Base-by-base conservation (phyloP, 2,329 filamentous ascomycete species). In the Colletotrichum viniferum region DNA sequence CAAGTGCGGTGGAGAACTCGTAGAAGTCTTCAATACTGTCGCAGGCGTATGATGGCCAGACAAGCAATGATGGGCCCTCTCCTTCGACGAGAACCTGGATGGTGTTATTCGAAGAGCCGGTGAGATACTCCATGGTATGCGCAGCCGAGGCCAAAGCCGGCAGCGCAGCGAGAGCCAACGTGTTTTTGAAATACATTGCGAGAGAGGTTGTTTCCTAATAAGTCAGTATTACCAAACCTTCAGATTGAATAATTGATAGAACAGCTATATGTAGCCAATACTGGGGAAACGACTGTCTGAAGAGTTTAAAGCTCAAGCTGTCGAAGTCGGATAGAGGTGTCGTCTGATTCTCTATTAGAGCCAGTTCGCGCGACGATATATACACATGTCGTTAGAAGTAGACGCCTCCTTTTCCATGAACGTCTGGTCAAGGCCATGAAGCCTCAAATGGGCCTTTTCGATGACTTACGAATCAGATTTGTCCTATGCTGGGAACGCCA, bases 161-260 rank as follows among this genome's bases (percentile, higher is more conserved):
- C 55, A 58, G 14, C 13, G 55, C 26, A 24, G 24, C 24, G 2
- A 58, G 21, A 18, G 55, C 55, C 24, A 58, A 13, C 1, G 55
- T 28, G 7, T 16, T 16, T 58, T 28, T 58, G 55, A 58, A 14
- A 4, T 58, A 12, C 55, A 58, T 58, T 21, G 55, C 9, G 14
- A 28, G 9, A 10, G 7, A 58, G 0, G 5, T 21, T 4, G 10
- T 21, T 52, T 52, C 10, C 6, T 52, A n/a, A 0, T 48, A 21
- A 48, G 43, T 0, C 10, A 5, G n/a, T 58, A 16, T 8, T 58
- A 3, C 7, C 8, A 14, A 26, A 0, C 10, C 2, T 26, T 9
- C 5, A 9, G 13, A 18, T 10, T 16, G 0, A 18, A 58, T 12
- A 14, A 18, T 16, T 18, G 24, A 58, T 12, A 3, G 2, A 58